phyloP scores from a whole-genome alignment of 257 asterid species.

The Solanum chiquidenum region DNA sequence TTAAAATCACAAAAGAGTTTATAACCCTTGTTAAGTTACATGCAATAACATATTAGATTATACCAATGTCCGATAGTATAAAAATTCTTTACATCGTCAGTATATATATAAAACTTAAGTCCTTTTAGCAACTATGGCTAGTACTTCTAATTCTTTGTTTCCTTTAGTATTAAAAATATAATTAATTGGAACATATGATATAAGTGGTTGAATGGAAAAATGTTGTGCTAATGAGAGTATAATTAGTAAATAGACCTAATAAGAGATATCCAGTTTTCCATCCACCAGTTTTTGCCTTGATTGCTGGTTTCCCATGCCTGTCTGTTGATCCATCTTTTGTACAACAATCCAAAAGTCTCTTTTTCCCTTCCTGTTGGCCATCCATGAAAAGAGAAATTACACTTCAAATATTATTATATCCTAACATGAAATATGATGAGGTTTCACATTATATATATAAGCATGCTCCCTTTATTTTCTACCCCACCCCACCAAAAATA shows the following conservation, averaged over 20 bases:
- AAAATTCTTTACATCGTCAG: not conserved
- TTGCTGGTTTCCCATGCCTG: constrained; percentile 47
- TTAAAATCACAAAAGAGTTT: not conserved
- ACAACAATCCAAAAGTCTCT: constrained; percentile 23
- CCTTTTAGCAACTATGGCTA: not conserved
- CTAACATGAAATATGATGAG: not conserved
- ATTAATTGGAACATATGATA: not conserved
- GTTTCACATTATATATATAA: not conserved
- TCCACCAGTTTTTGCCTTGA: constrained; percentile 56
- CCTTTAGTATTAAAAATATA: not conserved
- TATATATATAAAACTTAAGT: not conserved
- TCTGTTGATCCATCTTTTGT: constrained; percentile 58
- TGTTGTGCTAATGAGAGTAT: not conserved
- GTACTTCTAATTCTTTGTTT: no score
- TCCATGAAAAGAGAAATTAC: not conserved
- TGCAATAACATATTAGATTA: not conserved
- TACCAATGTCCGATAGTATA: not conserved
- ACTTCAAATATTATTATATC: not conserved
- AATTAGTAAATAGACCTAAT: constrained; percentile 28
- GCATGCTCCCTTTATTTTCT: not conserved
- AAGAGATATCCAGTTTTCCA: constrained; percentile 68
- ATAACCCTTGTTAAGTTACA: not conserved
- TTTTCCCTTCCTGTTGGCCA: constrained; percentile 41
- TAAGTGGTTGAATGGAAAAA: not conserved
- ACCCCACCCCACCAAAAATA: not conserved